A percentile compares a stretch with the other conserved stretches of the same genome.
Conservation (phyloP, 2,329 filamentous ascomycete species). For the Chrysoporthe puriensis region DNA sequence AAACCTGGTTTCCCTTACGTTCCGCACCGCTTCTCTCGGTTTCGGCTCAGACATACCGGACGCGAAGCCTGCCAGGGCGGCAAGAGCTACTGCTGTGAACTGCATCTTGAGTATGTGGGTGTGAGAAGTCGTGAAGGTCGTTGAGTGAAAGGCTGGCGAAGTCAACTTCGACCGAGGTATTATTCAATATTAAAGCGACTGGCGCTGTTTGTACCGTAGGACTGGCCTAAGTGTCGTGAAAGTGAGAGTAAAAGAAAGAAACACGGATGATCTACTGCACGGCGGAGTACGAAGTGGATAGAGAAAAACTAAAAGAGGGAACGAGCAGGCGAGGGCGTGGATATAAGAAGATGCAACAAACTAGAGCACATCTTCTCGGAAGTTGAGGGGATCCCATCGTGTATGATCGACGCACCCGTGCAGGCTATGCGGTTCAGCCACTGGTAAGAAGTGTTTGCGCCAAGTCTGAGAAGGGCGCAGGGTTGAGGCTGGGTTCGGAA, state of each 20-base stretch:
- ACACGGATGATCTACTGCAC: conserved; percentile 27
- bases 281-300: conserved; percentile 30
- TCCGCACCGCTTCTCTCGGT: not conserved
- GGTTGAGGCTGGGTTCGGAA: conserved; percentile 20
- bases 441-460: conserved; percentile 17
- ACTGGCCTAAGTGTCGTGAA: conserved; percentile 49
- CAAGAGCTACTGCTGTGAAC: conserved; percentile 50
- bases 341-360: conserved; percentile 28
- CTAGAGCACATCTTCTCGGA: conserved; percentile 21
- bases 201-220: conserved; percentile 49
- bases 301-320: conserved; percentile 32
- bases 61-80: conserved; percentile 52
- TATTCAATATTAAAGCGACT: conserved; percentile 45
- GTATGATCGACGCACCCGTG: conserved; percentile 28
- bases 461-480: conserved; percentile 21
- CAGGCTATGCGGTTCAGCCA: conserved; percentile 22
- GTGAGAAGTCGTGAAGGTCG: not conserved
- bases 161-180: conserved; percentile 25
- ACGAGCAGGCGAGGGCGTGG: conserved; percentile 31
- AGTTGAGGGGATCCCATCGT: conserved; percentile 21
- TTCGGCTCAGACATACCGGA: conserved; percentile 43
- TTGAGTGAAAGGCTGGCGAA: conserved; percentile 22
- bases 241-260: conserved; percentile 35
- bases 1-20: not conserved
- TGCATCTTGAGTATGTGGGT: conserved; percentile 51